Conservation (phyloP, 495 filamentous ascomycete genomes). For the Apiosordaria backusii region DNA sequence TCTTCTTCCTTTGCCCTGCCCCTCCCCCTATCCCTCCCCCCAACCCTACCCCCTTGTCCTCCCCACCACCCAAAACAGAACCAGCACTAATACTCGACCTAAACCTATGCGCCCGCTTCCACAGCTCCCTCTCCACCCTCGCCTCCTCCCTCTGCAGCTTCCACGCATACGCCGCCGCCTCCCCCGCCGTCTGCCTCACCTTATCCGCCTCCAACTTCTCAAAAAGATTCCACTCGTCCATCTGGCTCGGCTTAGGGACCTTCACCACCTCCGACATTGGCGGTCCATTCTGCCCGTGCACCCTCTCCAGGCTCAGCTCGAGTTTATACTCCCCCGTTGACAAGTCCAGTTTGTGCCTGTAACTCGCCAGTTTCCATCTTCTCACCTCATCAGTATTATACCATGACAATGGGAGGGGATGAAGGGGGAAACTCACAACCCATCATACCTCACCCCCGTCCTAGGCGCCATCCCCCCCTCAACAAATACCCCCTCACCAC, state of each 20-base stretch:
- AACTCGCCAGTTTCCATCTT: conserved; percentile 37
- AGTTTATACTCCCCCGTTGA: conserved; percentile 30
- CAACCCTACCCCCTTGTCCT: too few species aligned
- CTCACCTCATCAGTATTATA: conserved; percentile 12
- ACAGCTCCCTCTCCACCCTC: background rate
- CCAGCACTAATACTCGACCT: background rate
- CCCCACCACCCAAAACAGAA: too few species aligned
- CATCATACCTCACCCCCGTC: conserved; percentile 49
- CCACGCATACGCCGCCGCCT: background rate
- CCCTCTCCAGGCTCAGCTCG: conserved; percentile 36
- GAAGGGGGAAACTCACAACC: conserved; percentile 37
- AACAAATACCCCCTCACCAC: conserved; percentile 42
- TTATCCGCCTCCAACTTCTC: conserved; percentile 39
- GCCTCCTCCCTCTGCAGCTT: background rate
- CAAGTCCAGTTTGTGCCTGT: conserved; percentile 36
- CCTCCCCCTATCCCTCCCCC: too few species aligned
- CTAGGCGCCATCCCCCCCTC: conserved; percentile 44
- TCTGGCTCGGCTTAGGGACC: conserved; percentile 43
- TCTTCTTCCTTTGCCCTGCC: background rate
- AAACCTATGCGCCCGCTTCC: background rate
- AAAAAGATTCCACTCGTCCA: conserved; percentile 47
- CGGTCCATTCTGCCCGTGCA: conserved; percentile 24
- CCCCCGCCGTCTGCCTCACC: conserved; percentile 3
- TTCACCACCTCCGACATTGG: conserved; percentile 30
- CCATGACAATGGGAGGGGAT: background rate